A percentile compares a stretch with the other conserved stretches of the same genome.
These are phyloP conservation scores for Pinguiococcus pyrenoidosus DNA, from an alignment of 108 stramenopile species.

Conservation along the genomic window DNA sequence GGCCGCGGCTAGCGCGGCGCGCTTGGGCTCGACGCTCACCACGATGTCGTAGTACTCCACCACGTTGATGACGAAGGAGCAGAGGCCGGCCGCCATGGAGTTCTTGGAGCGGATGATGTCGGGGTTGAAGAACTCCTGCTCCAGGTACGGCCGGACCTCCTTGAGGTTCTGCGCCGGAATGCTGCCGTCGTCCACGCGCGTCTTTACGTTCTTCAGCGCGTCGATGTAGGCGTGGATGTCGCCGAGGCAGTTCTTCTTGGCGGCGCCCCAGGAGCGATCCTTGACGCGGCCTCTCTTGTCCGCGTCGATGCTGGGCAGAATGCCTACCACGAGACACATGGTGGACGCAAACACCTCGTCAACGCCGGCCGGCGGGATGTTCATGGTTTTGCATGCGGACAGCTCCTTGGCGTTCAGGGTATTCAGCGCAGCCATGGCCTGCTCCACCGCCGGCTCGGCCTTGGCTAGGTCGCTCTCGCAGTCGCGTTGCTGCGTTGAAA, in stretches of 20 bases:
- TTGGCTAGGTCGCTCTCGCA: slow-evolving; percentile 49
- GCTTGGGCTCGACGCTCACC: slow-evolving; percentile 32
- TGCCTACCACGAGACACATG: slow-evolving; percentile 16
- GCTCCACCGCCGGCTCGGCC: slow-evolving; percentile 52
- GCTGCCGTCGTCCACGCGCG: slow-evolving; percentile 24
- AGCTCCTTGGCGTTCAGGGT: slow-evolving; percentile 50
- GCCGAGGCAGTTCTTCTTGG: slow-evolving; percentile 21
- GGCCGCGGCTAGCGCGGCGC: slow-evolving; percentile 26
- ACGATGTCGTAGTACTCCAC: slow-evolving; percentile 39
- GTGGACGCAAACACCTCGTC: slow-evolving; percentile 35
- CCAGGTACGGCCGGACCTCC: slow-evolving; percentile 32
- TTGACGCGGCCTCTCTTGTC: too few relatives aligned
- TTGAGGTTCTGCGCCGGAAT: slow-evolving; percentile 34
- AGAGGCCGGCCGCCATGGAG: slow-evolving; percentile 42
- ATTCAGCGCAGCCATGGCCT: slow-evolving; percentile 51
- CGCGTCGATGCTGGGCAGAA: too few relatives aligned
- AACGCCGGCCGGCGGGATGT: slow-evolving; percentile 48
- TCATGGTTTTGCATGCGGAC: slow-evolving; percentile 53
- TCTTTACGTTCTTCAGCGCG: slow-evolving; percentile 26
- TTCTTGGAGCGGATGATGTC: slow-evolving; percentile 28
- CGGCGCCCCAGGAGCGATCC: slow-evolving; percentile 28
- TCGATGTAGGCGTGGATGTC: slow-evolving; percentile 27
- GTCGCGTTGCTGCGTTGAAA: slow-evolving; percentile 29
- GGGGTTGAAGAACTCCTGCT: slow-evolving; percentile 27
- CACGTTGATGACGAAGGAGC: slow-evolving; percentile 49